A percentile compares a stretch with the other conserved stretches of the same genome.
Conservation (phyloP, 768 basidiomycete species). For the Serendipita sp. region DNA sequence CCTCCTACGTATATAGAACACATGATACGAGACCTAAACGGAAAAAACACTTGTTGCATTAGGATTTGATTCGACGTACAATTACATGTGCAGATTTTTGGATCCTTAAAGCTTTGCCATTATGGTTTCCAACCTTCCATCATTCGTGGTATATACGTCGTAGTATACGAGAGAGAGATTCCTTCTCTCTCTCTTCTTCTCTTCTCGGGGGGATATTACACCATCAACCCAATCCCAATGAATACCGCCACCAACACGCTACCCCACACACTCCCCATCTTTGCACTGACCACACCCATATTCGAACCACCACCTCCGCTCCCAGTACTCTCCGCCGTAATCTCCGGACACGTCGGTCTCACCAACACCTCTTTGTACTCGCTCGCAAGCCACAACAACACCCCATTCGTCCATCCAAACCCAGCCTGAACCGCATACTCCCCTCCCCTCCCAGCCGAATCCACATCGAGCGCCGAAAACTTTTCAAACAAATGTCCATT, state of each 20-base stretch:
- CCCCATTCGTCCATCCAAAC: constrained; percentile 85
- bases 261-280: not conserved
- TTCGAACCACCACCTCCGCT: not conserved
- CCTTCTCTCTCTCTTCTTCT: too few relatives aligned
- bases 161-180: too few relatives aligned
- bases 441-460: constrained; percentile 64
- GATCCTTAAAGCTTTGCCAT: too few relatives aligned
- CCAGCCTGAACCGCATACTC: constrained; percentile 83
- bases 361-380: constrained; percentile 45
- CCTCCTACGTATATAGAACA: too few relatives aligned
- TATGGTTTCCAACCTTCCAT: too few relatives aligned
- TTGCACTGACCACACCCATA: not conserved
- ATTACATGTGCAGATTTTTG: too few relatives aligned
- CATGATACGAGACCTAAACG: too few relatives aligned
- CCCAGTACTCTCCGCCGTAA: not conserved
- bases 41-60: too few relatives aligned
- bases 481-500: constrained; percentile 82
- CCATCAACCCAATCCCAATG: not conserved
- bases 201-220: not conserved
- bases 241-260: not conserved
- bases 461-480: constrained; percentile 63
- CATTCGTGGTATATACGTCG: too few relatives aligned
- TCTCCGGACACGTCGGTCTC: constrained; percentile 44
- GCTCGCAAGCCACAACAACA: constrained; percentile 55
- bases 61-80: too few relatives aligned